phyloP scores from a whole-genome alignment of 176 grass and related monocot species.

The Rhynchospora tenuis region DNA sequence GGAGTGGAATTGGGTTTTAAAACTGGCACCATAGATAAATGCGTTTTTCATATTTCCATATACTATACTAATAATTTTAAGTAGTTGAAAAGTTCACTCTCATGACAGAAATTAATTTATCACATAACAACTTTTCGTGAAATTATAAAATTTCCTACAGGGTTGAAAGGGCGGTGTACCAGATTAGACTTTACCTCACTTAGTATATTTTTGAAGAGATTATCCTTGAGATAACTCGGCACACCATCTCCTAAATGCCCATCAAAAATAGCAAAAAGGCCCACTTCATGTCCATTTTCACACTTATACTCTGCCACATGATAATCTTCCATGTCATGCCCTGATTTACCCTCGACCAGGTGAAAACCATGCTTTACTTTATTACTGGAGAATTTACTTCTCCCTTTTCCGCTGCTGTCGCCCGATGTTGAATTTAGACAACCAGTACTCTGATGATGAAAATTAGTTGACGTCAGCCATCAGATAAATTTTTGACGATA shows the following conservation, averaged over 20 bases:
- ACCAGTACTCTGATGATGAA: conserved; percentile 42
- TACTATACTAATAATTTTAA: neutral
- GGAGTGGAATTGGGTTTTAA: neutral
- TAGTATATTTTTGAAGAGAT: conserved; percentile 91
- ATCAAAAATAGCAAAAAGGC: conserved; percentile 96
- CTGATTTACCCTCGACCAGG: conserved; percentile 94
- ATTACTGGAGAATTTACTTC: conserved; percentile 86
- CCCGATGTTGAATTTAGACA: conserved; percentile 67
- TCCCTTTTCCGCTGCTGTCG: conserved; percentile 78
- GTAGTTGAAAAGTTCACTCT: neutral
- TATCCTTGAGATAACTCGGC: conserved; percentile 77
- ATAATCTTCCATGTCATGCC: conserved; percentile 99
- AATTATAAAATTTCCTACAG: neutral
- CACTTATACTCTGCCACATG: conserved; percentile 85
- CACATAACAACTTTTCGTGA: neutral
- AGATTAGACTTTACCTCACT: conserved; percentile 47
- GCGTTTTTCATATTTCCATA: neutral
- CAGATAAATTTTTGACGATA: neutral
- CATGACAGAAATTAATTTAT: neutral
- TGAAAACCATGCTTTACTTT: conserved; percentile 89
- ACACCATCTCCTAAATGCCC: conserved; percentile 92
- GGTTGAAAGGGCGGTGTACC: neutral
- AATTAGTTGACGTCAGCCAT: neutral
- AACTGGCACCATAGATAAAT: neutral
- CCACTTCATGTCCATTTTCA: conserved; percentile 73